A percentile compares a stretch with the other conserved stretches of the same genome.
phyloP scores from a whole-genome alignment of 345 rosid species.

The Combretum micranthum region DNA sequence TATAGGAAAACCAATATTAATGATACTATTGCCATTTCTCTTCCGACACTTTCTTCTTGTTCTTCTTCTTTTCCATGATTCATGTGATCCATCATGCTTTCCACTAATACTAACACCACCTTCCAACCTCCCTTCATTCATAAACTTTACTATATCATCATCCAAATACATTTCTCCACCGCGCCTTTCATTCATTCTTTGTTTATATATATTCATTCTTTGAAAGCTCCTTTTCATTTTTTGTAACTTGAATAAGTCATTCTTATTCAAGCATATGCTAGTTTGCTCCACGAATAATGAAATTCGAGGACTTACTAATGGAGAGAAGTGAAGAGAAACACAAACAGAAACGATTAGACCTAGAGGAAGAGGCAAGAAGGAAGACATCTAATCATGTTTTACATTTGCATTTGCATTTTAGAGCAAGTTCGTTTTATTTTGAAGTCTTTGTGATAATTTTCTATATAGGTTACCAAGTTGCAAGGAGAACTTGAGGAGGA shows the following conservation, averaged over 20 bases:
- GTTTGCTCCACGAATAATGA: slow-evolving; percentile 30
- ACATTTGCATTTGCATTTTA: background rate
- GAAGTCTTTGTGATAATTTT: too few species aligned
- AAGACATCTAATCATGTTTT: background rate
- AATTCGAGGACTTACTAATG: slow-evolving; percentile 72
- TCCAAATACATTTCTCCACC: too few species aligned
- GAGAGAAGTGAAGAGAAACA: slow-evolving; percentile 32
- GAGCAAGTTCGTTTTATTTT: too few species aligned
- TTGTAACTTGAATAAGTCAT: background rate
- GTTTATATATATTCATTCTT: slow-evolving; percentile 8
- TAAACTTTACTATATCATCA: slow-evolving; percentile 6
- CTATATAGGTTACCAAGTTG: slow-evolving; percentile 48
- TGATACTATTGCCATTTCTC: too few species aligned
- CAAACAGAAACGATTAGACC: slow-evolving; percentile 32
- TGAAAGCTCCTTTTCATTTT: slow-evolving; percentile 6
- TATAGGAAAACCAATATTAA: too few species aligned
- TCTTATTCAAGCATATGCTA: background rate
- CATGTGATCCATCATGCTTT: slow-evolving; percentile 37
- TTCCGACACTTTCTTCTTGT: background rate
- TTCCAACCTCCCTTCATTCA: slow-evolving; percentile 20
- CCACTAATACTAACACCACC: slow-evolving; percentile 18
- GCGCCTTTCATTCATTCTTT: background rate
- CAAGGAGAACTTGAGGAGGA: slow-evolving; percentile 55
- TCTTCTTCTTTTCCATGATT: slow-evolving; percentile 6
- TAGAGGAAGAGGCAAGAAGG: slow-evolving; percentile 47